Evolutionary conservation across 2,329 filamentous ascomycete species (phyloP).

Genomic region (Beauveria asiatica): DNA sequence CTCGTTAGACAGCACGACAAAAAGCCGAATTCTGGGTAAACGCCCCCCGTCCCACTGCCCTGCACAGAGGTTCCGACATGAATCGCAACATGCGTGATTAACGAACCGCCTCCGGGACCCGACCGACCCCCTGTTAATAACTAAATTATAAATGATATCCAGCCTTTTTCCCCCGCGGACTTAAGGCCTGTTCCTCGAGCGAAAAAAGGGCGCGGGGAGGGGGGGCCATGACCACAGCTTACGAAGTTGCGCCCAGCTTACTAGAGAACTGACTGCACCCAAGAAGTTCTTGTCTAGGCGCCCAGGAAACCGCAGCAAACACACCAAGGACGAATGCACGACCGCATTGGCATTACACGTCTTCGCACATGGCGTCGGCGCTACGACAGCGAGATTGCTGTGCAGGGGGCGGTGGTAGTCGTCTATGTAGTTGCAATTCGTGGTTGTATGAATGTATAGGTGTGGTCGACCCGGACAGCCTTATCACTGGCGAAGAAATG

Average conservation of each 20-base stretch:
- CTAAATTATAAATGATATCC: background rate
- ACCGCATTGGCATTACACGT: background rate
- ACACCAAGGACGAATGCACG: background rate
- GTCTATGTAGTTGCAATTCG: background rate
- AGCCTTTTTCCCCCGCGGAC: constrained; percentile 3
- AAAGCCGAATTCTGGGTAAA: background rate
- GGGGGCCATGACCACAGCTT: background rate
- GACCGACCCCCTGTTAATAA: background rate
- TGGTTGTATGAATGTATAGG: background rate
- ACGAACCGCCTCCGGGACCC: background rate
- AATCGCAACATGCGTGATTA: constrained; percentile 5
- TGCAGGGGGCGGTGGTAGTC: background rate
- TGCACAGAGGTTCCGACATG: constrained; percentile 1
- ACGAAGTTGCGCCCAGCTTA: background rate
- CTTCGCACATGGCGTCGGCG: background rate
- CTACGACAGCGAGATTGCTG: background rate
- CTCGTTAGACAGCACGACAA: background rate
- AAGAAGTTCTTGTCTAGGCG: background rate
- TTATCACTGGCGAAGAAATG: background rate
- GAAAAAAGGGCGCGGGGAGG: background rate
- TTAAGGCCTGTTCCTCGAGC: background rate
- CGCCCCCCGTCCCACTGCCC: background rate
- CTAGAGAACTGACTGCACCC: background rate
- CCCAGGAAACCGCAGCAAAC: background rate
- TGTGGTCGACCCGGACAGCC: background rate